Evolutionary conservation across 805 yeast species (phyloP), one percentile per base, ranked within the genome.

Genomic region (Ascoidea tarda): DNA sequence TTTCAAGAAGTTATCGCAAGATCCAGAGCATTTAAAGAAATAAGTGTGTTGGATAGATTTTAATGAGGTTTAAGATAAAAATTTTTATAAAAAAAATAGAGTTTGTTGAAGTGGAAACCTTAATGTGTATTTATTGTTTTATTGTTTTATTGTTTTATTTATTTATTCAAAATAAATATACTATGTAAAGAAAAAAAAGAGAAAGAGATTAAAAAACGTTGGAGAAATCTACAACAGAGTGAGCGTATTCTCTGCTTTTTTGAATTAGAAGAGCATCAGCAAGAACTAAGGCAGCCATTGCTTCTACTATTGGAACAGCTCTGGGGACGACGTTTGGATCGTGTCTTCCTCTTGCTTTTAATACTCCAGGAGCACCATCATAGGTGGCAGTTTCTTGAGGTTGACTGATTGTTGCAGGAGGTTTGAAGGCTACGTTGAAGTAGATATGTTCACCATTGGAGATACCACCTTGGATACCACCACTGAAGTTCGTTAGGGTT

Each of bases 241-340:
- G 44, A 38, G 80, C 74, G 51, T 71, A 76, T 59, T 84, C 88
- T 68, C 99, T 81, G 38, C 96, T 74, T 67, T 86, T 84, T 71
- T 91, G 99, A 49, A 90, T 76, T 70, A 93, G 69, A 53, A 85
- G 70, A 53, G 87, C 81, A 67, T 93, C 99, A 47, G 91, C 91
- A 57, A 91, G 69, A 1, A 88, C 96, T 59, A 93, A 74, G n/a
- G 97, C 93, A 50, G 98, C 79, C 98, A 93, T 91, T 46, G 98
- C 87, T 73, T 93, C 99, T 33, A 93, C 98, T 63, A 93, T 93
- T 51, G 99, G 98, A 56, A 93, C 88, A 46, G 99, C 99, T 68
- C 99, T 82, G 59, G 99, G 99, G 21, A 95, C 95, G 52, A 93
- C 99, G 63, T 90, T 87, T 42, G 99, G 99, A 66, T 93, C 99